Evolutionary conservation across 306 rosid genomes (phyloP), one percentile per base, ranked within the genome.

Genomic region (Lupinus albus): DNA sequence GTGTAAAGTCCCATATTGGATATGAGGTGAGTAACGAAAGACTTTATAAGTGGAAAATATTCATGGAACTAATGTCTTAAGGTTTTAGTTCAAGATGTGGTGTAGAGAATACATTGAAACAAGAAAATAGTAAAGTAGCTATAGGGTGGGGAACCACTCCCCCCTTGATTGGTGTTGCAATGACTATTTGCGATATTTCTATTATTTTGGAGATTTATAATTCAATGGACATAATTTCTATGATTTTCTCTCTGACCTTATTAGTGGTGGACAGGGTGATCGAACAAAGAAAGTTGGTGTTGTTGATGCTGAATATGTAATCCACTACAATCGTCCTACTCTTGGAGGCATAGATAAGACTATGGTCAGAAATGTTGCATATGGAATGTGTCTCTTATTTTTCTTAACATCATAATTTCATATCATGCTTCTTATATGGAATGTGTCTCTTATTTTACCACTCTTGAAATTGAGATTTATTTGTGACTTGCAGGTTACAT

Each of bases 301-400:
- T 21, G 98, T 93, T 12, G 98, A 89, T 72, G 86, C 96, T 6
- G 98, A 93, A 83, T 93, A 89, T 76, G 53, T 93, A 32, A 57
- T 90, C 74, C 98, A 89, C 63, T 62, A 86, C 33, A 86, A 84
- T 78, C 90, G 81, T 49, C 97, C 97, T 4, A 89, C 98, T n/a
- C 89, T 93, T 8, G 97, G 98, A 44, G 97, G 91, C 67, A 14
- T 33, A n/a, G 85, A 87, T 25, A 55, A 51, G 44, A 57, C 77
- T 15, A 8, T 60, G 84, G 91, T 85, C 7, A 71, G 78, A 72
- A 73, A 67, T 52, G 11, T 33, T 0, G 6, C 57, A 47, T 59
- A 14, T 47, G 61, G n/a, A n/a, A n/a, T 75, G 18, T 59, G 4
- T 58, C 32, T 14, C 68, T 62, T 11, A 12, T 56, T 73, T 56